These are phyloP conservation scores for Suillus clintonianus DNA, from an alignment of 768 basidiomycete genomes.

Conservation along the genomic window DNA sequence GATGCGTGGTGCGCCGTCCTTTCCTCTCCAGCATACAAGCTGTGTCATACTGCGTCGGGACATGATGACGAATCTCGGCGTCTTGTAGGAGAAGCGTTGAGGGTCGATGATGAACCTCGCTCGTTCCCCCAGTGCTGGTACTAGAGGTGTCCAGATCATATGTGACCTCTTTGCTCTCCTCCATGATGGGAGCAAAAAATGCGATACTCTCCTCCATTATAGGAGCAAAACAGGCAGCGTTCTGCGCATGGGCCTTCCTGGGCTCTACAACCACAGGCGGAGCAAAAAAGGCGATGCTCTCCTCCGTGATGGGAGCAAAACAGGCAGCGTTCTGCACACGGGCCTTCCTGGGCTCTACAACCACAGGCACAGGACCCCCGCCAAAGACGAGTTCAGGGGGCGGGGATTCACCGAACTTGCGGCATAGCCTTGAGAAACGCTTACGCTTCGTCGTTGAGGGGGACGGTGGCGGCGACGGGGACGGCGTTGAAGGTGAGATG, in stretches of 20 bases:
- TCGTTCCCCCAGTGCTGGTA: conserved; percentile 4
- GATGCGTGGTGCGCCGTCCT: conserved; percentile 37
- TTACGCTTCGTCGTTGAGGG: conserved; percentile 30
- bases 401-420: conserved; percentile 35
- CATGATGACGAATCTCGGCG: not conserved
- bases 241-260: not conserved
- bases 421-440: conserved; percentile 34
- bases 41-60: conserved; percentile 24
- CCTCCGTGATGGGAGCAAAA: not conserved
- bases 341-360: not conserved
- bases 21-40: conserved; percentile 45
- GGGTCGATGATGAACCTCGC: not conserved
- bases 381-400: conserved; percentile 23
- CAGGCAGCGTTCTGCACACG: not conserved
- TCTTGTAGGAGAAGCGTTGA: not conserved
- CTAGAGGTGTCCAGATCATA: not conserved
- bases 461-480: conserved; percentile 23
- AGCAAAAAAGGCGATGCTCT: not conserved
- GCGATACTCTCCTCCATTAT: not conserved
- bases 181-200: not conserved
- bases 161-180: not conserved
- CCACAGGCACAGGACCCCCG: not conserved
- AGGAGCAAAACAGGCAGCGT: not conserved
- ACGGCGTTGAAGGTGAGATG: conserved; percentile 14
- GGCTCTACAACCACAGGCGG: not conserved